A percentile compares a stretch with the other conserved stretches of the same genome.
Evolutionary conservation across 192 early-diverging fungal species (phyloP).

Genomic region (Allomyces arbusculus): DNA sequence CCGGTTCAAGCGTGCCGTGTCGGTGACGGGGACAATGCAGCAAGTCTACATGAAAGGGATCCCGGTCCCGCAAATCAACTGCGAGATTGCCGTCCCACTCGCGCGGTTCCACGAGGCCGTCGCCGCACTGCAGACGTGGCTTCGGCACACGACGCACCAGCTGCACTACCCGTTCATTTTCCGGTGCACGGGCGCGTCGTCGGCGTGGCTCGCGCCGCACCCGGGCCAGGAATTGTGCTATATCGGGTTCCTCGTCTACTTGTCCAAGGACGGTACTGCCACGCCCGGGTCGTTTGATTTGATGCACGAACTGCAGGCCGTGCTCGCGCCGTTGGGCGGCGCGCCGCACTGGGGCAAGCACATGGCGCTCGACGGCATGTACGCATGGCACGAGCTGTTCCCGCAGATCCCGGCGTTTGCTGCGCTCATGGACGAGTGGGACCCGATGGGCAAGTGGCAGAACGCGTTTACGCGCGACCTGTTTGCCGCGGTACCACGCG

Average conservation of each 20-base stretch:
- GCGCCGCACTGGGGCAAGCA: constrained; percentile 17
- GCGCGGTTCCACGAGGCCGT: constrained; percentile 5
- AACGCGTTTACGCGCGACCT: too few relatives aligned
- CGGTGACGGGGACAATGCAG: constrained; percentile 7
- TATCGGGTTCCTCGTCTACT: constrained; percentile 15
- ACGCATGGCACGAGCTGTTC: too few relatives aligned
- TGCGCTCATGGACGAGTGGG: too few relatives aligned
- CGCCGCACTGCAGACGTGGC: constrained; percentile 5
- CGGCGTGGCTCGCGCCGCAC: constrained; percentile 9
- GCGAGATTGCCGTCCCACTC: constrained; percentile 15
- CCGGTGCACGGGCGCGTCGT: constrained; percentile 7
- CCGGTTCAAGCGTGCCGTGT: constrained; percentile 8
- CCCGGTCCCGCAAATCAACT: constrained; percentile 19
- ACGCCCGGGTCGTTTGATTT: constrained; percentile 7
- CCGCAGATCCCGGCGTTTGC: too few relatives aligned
- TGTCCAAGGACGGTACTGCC: constrained; percentile 9
- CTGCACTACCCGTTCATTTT: constrained; percentile 18
- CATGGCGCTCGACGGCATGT: constrained; percentile 6
- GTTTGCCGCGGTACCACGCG: too few relatives aligned
- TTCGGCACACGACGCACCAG: neutral
- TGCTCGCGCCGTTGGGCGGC: constrained; percentile 11
- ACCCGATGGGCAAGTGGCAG: too few relatives aligned
- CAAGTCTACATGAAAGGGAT: constrained; percentile 15
- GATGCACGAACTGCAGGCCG: constrained; percentile 9
- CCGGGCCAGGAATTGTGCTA: constrained; percentile 5